Evolutionary conservation across 2,329 filamentous ascomycete species (phyloP).

Genomic region (Calonectria pseudoreteaudii): DNA sequence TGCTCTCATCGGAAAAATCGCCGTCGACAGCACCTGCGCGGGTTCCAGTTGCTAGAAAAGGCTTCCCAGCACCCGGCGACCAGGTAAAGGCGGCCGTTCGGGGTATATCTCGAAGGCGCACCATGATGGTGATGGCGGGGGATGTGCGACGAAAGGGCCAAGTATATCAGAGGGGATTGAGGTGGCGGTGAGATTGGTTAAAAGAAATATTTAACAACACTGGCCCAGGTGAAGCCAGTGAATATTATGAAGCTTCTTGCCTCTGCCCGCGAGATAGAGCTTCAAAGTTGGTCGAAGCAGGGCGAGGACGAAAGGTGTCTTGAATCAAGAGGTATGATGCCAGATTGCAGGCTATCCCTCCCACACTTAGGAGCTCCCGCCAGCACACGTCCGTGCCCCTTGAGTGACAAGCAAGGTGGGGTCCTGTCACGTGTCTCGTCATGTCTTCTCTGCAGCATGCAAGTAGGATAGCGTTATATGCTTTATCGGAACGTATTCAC

Average conservation of each 20-base stretch:
- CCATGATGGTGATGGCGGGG: constrained; percentile 72
- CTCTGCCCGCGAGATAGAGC: constrained; percentile 47
- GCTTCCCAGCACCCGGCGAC: constrained; percentile 84
- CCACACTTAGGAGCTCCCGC: constrained; percentile 46
- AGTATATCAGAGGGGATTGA: constrained; percentile 35
- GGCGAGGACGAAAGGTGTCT: constrained; percentile 40
- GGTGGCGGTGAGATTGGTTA: constrained; percentile 29
- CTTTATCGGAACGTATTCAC: neutral
- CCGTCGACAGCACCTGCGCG: constrained; percentile 94
- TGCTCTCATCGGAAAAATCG: constrained; percentile 97
- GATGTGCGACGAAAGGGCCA: constrained; percentile 40
- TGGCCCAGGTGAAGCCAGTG: constrained; percentile 34
- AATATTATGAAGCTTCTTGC: constrained; percentile 36
- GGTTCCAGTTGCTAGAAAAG: constrained; percentile 92
- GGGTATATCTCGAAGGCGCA: constrained; percentile 95
- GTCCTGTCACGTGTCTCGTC: constrained; percentile 43
- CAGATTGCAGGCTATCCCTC: constrained; percentile 56
- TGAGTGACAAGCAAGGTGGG: constrained; percentile 39
- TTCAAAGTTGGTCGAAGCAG: constrained; percentile 39
- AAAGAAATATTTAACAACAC: constrained; percentile 34
- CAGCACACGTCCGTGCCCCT: constrained; percentile 42
- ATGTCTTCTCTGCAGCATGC: neutral
- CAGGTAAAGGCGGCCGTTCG: constrained; percentile 97
- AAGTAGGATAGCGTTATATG: neutral
- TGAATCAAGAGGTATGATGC: constrained; percentile 53